Percentiles rank a stretch among this genome's conserved stretches.
These are phyloP conservation scores for Balansia obtecta DNA, from an alignment of 2,329 filamentous ascomycete genomes.

Conservation along the genomic window DNA sequence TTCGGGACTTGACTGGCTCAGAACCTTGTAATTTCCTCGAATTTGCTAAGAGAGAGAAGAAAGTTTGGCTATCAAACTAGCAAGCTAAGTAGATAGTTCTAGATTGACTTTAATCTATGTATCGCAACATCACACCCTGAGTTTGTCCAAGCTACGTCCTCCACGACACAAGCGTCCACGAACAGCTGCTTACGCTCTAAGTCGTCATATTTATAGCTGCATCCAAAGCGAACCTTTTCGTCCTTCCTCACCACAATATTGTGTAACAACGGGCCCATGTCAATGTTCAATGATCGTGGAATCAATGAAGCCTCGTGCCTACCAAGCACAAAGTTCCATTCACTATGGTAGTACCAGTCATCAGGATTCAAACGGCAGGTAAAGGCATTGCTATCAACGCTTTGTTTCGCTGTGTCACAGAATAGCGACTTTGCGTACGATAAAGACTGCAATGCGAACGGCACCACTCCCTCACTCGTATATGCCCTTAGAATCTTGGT, in stretches of 20 bases:
- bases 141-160: background rate
- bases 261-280: background rate
- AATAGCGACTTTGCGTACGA: background rate
- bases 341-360: background rate
- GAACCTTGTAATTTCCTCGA: background rate
- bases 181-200: background rate
- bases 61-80: background rate
- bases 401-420: background rate
- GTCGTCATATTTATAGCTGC: constrained; percentile 1
- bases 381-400: background rate
- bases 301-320: background rate
- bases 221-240: background rate
- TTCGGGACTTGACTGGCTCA: background rate
- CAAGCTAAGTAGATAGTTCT: background rate
- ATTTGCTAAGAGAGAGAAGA: background rate
- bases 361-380: background rate
- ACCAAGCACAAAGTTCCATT: constrained; percentile 1
- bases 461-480: background rate
- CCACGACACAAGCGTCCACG: background rate
- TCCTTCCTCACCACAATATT: background rate
- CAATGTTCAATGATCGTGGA: background rate
- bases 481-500: background rate
- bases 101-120: background rate
- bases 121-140: background rate
- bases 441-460: constrained; percentile 1